A percentile compares a stretch with the other conserved stretches of the same genome.
phyloP scores from a whole-genome alignment of 345 rosid genomes.

The Punica granatum region DNA sequence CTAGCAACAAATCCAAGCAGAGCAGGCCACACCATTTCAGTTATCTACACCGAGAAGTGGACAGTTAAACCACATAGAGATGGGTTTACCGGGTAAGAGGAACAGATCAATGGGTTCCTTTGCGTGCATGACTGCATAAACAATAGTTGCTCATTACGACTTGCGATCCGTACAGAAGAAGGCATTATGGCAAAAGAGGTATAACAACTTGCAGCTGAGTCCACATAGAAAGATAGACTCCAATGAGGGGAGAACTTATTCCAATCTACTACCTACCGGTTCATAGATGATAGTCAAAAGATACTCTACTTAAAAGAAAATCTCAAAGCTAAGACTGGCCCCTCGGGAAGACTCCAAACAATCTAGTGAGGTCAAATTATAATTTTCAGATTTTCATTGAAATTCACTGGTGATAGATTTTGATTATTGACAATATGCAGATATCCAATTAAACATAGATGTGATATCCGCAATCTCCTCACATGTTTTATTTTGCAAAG shows the following conservation, averaged over 20 bases:
- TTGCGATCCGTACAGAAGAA: background rate
- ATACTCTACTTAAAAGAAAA: background rate
- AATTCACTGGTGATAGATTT: background rate
- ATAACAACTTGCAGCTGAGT: background rate
- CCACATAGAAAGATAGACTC: background rate
- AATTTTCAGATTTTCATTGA: background rate
- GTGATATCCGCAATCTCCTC: background rate
- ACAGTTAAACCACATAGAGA: conserved; percentile 1
- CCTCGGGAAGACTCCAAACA: no score
- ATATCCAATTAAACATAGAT: background rate
- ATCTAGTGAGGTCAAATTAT: no score
- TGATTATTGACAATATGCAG: background rate
- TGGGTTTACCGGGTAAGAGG: conserved; percentile 68
- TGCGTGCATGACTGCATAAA: conserved; percentile 63
- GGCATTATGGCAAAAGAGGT: background rate
- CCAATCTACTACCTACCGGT: background rate
- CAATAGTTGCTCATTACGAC: conserved; percentile 2
- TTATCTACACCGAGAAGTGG: background rate
- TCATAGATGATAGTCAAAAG: background rate
- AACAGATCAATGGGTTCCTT: conserved; percentile 73
- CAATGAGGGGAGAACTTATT: background rate
- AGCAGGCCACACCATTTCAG: background rate
- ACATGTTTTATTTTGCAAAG: no score
- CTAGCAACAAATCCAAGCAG: conserved; percentile 25
- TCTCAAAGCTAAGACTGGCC: background rate